Conservation (phyloP, 768 basidiomycete species). For the Infundibulicybe gibba region DNA sequence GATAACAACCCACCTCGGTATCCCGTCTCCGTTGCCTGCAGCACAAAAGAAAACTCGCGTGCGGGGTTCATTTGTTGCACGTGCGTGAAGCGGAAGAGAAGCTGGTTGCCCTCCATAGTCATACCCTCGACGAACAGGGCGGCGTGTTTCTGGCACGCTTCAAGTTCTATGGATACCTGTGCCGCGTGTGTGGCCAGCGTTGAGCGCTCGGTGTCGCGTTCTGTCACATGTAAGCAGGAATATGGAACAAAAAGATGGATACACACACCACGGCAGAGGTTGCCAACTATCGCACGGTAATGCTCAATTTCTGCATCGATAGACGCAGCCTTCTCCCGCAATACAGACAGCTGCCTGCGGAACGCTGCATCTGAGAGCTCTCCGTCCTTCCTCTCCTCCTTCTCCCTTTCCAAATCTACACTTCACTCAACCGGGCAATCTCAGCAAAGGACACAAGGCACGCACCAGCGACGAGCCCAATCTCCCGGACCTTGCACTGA, state of each 20-base stretch:
- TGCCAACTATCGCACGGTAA: slow-evolving; percentile 56
- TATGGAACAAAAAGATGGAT: background rate
- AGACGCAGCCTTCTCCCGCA: slow-evolving; percentile 54
- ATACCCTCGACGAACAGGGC: slow-evolving; percentile 77
- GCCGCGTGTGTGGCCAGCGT: slow-evolving; percentile 52
- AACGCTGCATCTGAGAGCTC: slow-evolving; percentile 58
- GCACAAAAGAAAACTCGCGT: slow-evolving; percentile 67
- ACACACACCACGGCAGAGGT: slow-evolving; percentile 59
- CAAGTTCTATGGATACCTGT: slow-evolving; percentile 50
- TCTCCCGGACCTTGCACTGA: slow-evolving; percentile 74
- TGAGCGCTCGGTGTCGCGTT: slow-evolving; percentile 63
- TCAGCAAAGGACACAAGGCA: slow-evolving; percentile 4
- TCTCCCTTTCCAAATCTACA: slow-evolving; percentile 63
- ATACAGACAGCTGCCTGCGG: slow-evolving; percentile 61
- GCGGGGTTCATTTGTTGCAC: slow-evolving; percentile 56
- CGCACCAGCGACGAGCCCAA: slow-evolving; percentile 73
- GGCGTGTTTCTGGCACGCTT: slow-evolving; percentile 51
- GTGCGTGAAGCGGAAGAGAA: slow-evolving; percentile 70
- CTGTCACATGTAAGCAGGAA: slow-evolving; percentile 27
- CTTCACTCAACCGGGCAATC: background rate
- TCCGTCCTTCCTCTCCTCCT: slow-evolving; percentile 68
- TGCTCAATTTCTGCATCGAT: slow-evolving; percentile 74
- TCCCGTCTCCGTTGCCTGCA: slow-evolving; percentile 78
- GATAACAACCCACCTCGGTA: slow-evolving; percentile 28
- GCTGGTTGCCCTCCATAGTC: slow-evolving; percentile 52